phyloP scores from a whole-genome alignment of 768 basidiomycete genomes.

The Tubosaeta sp. region DNA sequence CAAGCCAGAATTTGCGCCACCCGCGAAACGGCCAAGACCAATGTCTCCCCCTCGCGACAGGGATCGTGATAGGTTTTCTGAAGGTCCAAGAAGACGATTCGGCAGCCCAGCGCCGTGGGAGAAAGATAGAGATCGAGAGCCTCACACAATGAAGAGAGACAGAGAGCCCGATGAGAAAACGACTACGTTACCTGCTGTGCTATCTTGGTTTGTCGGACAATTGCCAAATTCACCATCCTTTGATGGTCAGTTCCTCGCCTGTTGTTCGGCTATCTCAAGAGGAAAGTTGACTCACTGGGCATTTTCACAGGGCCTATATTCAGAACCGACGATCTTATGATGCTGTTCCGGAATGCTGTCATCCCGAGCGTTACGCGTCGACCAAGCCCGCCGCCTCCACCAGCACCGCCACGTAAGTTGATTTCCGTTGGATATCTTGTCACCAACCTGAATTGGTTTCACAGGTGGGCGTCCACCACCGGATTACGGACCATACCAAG shows the following conservation, averaged over 20 bases:
- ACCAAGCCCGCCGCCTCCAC: conserved; percentile 56
- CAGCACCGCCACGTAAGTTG: conserved; percentile 41
- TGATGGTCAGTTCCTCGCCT: conserved; percentile 59
- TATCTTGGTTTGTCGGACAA: conserved; percentile 82
- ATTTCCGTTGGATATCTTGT: not conserved
- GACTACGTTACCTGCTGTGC: conserved; percentile 48
- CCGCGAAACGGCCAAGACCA: conserved; percentile 42
- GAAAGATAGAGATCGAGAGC: conserved; percentile 42
- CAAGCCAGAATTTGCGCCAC: conserved; percentile 36
- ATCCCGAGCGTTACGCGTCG: conserved; percentile 59
- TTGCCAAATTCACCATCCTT: conserved; percentile 71
- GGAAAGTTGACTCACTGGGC: conserved; percentile 9
- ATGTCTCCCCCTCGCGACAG: conserved; percentile 48
- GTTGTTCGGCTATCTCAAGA: conserved; percentile 9
- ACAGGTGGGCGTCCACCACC: conserved; percentile 72
- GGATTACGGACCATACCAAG: conserved; percentile 83
- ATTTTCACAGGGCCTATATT: conserved; percentile 72
- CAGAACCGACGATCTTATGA: conserved; percentile 86
- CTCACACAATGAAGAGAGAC: conserved; percentile 35
- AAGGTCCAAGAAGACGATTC: conserved; percentile 36
- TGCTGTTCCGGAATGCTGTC: conserved; percentile 73
- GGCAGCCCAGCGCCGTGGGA: conserved; percentile 41
- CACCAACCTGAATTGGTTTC: conserved; percentile 3
- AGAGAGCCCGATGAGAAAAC: conserved; percentile 46
- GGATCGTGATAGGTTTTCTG: conserved; percentile 43